Conservation (phyloP, 805 yeast species). For the Zygosaccharomyces rouxii region DNA sequence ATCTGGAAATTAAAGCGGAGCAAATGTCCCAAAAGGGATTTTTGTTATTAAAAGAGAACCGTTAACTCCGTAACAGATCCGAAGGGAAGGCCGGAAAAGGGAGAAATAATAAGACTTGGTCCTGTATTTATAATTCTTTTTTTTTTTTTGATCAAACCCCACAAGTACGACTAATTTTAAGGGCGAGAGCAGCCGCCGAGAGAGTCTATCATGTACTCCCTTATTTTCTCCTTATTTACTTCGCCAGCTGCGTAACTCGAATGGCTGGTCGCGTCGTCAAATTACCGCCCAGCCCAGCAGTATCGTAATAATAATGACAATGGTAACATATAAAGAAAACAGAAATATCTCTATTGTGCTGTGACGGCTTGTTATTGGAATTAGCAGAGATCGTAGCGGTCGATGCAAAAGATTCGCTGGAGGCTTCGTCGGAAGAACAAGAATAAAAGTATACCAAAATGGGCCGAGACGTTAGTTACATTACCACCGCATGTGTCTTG, state of each 20-base stretch:
- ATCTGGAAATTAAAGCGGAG: background rate
- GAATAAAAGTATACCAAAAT: background rate
- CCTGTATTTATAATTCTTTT: slow-evolving; percentile 1
- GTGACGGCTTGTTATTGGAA: too few species aligned
- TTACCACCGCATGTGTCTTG: slow-evolving; percentile 2
- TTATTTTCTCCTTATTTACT: background rate
- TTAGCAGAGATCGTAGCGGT: background rate
- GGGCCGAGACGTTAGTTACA: background rate
- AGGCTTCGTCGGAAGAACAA: background rate
- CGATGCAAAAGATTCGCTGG: background rate
- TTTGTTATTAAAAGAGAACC: background rate
- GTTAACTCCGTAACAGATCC: background rate
- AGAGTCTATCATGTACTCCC: background rate
- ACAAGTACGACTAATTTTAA: background rate
- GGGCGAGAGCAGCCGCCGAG: background rate
- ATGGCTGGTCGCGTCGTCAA: slow-evolving; percentile 2
- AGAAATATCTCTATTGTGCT: too few species aligned
- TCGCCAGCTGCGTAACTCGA: background rate
- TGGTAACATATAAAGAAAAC: background rate
- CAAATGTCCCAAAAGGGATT: background rate
- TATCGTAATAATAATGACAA: background rate
- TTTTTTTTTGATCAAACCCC: background rate
- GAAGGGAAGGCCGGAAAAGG: background rate
- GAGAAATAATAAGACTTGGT: background rate
- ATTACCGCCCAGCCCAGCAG: slow-evolving; percentile 5